Evolutionary conservation across 768 basidiomycete species (phyloP).

Genomic region (Mycena chlorophos): DNA sequence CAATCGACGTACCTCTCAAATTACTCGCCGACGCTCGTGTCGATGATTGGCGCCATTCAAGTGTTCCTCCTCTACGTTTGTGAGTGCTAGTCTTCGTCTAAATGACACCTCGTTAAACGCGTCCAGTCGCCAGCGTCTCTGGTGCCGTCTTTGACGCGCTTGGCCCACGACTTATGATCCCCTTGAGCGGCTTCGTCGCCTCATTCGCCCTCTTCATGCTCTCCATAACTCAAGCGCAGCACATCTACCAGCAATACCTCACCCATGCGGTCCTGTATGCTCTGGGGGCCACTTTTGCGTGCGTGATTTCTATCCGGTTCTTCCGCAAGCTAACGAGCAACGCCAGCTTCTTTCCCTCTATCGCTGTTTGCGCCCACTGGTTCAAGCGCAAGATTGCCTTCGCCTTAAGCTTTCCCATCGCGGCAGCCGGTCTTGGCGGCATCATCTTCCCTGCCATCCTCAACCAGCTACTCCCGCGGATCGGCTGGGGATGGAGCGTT

Average conservation of each 20-base stretch:
- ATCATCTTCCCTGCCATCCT: slow-evolving; percentile 33
- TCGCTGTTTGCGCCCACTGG: slow-evolving; percentile 37
- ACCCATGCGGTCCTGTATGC: slow-evolving; percentile 27
- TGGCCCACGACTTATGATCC: slow-evolving; percentile 26
- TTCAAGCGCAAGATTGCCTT: slow-evolving; percentile 33
- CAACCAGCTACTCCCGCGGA: slow-evolving; percentile 17
- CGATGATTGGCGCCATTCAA: slow-evolving; percentile 33
- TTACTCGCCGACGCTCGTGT: slow-evolving; percentile 29
- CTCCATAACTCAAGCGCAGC: slow-evolving; percentile 28
- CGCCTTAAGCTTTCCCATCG: slow-evolving; percentile 36
- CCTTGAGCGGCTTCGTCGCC: slow-evolving; percentile 25
- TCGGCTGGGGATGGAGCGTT: slow-evolving; percentile 33
- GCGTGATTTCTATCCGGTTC: not conserved
- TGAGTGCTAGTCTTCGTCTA: not conserved
- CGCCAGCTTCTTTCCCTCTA: slow-evolving; percentile 34
- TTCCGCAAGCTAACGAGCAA: not conserved
- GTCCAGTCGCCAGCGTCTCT: slow-evolving; percentile 21
- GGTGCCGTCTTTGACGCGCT: slow-evolving; percentile 27
- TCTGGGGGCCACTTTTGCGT: slow-evolving; percentile 25
- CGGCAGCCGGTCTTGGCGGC: slow-evolving; percentile 34
- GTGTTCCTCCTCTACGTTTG: slow-evolving; percentile 28
- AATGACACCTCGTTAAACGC: not conserved
- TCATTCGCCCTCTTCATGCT: slow-evolving; percentile 26
- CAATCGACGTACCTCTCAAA: slow-evolving; percentile 25
- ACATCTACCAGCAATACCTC: slow-evolving; percentile 32